These are phyloP conservation scores for Glonium stellatum DNA, from an alignment of 495 filamentous ascomycete genomes.

Conservation along the genomic window DNA sequence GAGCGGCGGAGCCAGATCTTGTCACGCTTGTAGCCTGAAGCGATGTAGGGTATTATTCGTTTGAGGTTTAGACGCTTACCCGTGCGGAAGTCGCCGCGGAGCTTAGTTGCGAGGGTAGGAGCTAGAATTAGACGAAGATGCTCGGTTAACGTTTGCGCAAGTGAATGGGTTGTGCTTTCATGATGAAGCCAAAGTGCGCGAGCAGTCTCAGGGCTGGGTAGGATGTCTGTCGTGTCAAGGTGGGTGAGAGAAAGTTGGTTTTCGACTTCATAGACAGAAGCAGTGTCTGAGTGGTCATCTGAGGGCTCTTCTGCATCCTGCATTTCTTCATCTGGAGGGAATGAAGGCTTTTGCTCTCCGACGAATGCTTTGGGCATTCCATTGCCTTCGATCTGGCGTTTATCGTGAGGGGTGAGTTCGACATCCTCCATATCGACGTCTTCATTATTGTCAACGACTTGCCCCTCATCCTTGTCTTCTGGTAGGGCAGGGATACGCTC, in stretches of 20 bases:
- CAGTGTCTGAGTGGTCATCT: constrained; percentile 23
- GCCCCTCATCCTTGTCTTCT: constrained; percentile 43
- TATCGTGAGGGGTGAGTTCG: constrained; percentile 30
- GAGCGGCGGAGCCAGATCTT: constrained; percentile 99
- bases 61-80: constrained; percentile 98
- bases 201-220: constrained; percentile 53
- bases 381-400: constrained; percentile 25
- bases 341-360: constrained; percentile 33
- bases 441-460: constrained; percentile 22
- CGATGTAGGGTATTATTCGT: constrained; percentile 98
- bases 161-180: constrained; percentile 71
- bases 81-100: constrained; percentile 93
- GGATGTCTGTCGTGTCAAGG: constrained; percentile 44
- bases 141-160: constrained; percentile 81
- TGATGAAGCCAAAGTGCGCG: constrained; percentile 78
- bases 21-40: constrained; percentile 93
- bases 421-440: constrained; percentile 25
- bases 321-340: constrained; percentile 34
- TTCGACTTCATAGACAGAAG: constrained; percentile 50
- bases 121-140: constrained; percentile 92
- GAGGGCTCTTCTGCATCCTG: constrained; percentile 28
- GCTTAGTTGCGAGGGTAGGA: constrained; percentile 89
- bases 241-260: constrained; percentile 66
- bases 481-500: constrained; percentile 44
- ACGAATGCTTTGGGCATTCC: constrained; percentile 25